A percentile compares a stretch with the other conserved stretches of the same genome.
Conservation (phyloP, 352 stramenopile species). For the Phytophthora pluvialis region DNA sequence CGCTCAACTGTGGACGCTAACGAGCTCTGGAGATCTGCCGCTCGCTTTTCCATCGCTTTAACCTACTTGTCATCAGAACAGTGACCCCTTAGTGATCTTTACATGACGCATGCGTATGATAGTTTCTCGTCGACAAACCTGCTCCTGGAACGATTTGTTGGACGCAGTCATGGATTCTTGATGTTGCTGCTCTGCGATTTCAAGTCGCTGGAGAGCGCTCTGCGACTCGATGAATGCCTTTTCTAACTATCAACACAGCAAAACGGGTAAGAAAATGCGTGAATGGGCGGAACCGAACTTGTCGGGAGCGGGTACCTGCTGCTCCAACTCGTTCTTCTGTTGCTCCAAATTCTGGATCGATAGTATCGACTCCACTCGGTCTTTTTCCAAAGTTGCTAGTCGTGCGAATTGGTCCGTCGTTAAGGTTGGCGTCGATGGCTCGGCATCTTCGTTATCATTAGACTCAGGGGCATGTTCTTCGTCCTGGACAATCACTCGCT, state of each 20-base stretch:
- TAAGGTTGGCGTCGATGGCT: background rate
- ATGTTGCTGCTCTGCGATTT: conserved; percentile 18
- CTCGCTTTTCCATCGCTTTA: conserved; percentile 13
- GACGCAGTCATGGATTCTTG: conserved; percentile 7
- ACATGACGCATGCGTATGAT: background rate
- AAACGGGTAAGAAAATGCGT: background rate
- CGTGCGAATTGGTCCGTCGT: conserved; percentile 13
- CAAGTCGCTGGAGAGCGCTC: conserved; percentile 4
- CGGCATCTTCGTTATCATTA: conserved; percentile 1
- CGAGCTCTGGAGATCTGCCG: conserved; percentile 17
- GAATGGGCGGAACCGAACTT: background rate
- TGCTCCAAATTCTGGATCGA: conserved; percentile 23
- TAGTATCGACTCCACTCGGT: conserved; percentile 26
- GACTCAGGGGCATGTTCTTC: conserved; percentile 1
- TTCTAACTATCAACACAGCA: conserved; percentile 17
- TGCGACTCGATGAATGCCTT: conserved; percentile 11
- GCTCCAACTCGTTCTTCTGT: conserved; percentile 14
- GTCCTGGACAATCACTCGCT: background rate
- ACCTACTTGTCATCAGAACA: conserved; percentile 2
- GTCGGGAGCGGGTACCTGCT: conserved; percentile 21
- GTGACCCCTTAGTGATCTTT: background rate
- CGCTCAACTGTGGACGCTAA: conserved; percentile 20
- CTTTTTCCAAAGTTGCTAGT: conserved; percentile 25
- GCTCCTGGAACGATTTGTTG: conserved; percentile 13
- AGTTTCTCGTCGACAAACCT: conserved; percentile 18